Percentiles rank a stretch among this genome's conserved stretches.
phyloP scores from a whole-genome alignment of 176 grass and related monocot species.

The Oryza glumipatula region DNA sequence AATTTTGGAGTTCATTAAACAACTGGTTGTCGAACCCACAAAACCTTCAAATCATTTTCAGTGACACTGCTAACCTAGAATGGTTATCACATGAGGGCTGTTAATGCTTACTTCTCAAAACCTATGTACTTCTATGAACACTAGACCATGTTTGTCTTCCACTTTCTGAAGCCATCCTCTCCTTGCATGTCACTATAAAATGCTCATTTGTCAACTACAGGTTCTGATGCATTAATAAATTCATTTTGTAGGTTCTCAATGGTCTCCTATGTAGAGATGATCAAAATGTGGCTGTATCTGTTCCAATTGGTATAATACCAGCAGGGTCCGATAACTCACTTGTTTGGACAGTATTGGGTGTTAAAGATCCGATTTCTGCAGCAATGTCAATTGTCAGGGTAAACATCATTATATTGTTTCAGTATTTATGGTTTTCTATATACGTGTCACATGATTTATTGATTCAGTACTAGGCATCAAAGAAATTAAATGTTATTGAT shows the following conservation, averaged over 20 bases:
- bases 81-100: conserved; percentile 20
- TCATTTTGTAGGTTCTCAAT: conserved; percentile 81
- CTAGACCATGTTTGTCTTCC: conserved; percentile 22
- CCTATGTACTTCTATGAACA: conserved; percentile 10
- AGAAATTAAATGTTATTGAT: conserved; percentile 33
- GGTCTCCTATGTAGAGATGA: conserved; percentile 91
- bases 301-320: conserved; percentile 99
- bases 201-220: conserved; percentile 30
- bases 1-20: conserved; percentile 13
- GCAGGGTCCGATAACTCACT: conserved; percentile 99
- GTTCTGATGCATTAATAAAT: conserved; percentile 40
- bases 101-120: conserved; percentile 4
- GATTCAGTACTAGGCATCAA: not conserved
- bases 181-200: conserved; percentile 10
- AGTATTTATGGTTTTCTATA: conserved; percentile 23
- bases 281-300: conserved; percentile 80
- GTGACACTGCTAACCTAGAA: not conserved
- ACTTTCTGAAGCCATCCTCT: conserved; percentile 33
- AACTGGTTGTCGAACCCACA: not conserved
- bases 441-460: conserved; percentile 6
- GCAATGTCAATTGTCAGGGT: conserved; percentile 96
- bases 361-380: conserved; percentile 95
- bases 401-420: conserved; percentile 32
- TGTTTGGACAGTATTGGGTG: conserved; percentile 96
- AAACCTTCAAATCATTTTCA: not conserved